phyloP scores from a whole-genome alignment of 2,329 filamentous ascomycete species.

The Cladosporium sp. region DNA sequence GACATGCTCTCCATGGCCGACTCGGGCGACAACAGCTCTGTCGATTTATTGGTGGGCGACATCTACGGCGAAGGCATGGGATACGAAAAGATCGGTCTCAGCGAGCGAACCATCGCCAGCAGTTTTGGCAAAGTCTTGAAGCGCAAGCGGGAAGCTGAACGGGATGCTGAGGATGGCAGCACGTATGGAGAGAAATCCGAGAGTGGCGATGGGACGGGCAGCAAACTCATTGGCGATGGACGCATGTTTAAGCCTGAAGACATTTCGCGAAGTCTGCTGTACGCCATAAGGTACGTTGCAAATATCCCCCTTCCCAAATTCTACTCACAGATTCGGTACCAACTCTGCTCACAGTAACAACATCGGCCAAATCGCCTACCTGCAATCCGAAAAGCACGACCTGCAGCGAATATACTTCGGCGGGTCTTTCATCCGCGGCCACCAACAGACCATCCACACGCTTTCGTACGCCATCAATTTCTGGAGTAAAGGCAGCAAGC shows the following conservation, averaged over 20 bases:
- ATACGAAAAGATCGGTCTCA: slow-evolving; percentile 93
- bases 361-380: slow-evolving; percentile 93
- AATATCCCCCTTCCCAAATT: neutral
- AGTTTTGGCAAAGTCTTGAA: slow-evolving; percentile 97
- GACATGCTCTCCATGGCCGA: slow-evolving; percentile 95
- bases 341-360: slow-evolving; percentile 76
- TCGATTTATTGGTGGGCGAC: slow-evolving; percentile 96
- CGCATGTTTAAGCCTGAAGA: slow-evolving; percentile 72
- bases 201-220: slow-evolving; percentile 28
- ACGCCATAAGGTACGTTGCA: slow-evolving; percentile 70
- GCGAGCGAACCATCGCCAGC: slow-evolving; percentile 91
- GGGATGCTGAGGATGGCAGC: slow-evolving; percentile 68
- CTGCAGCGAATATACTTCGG: slow-evolving; percentile 96
- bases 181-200: slow-evolving; percentile 40
- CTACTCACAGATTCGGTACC: slow-evolving; percentile 24
- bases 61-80: slow-evolving; percentile 97
- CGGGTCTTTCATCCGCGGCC: slow-evolving; percentile 92
- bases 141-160: slow-evolving; percentile 81
- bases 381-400: slow-evolving; percentile 94
- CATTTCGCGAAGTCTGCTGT: slow-evolving; percentile 85
- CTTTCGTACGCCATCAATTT: slow-evolving; percentile 96
- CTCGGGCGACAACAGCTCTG: slow-evolving; percentile 82
- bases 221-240: slow-evolving; percentile 34
- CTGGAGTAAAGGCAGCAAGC: slow-evolving; percentile 90
- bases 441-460: slow-evolving; percentile 97